Evolutionary conservation across 2,329 filamentous ascomycete genomes (phyloP).

Genomic region (Diaporthe velutina): DNA sequence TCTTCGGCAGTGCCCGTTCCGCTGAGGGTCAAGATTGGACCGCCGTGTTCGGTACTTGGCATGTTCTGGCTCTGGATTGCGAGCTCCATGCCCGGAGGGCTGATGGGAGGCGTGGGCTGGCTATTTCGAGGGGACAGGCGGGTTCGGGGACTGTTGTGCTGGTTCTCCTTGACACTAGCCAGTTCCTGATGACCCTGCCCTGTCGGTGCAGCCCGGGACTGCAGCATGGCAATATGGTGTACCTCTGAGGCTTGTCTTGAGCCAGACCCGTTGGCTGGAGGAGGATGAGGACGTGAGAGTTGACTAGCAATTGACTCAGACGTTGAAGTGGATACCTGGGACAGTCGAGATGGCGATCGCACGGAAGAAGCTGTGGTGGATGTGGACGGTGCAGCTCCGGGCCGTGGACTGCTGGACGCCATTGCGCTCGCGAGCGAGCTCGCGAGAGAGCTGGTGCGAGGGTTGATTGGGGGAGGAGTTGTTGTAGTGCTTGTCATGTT

Average conservation of each 20-base stretch:
- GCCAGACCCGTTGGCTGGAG: neutral
- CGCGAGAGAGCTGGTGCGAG: conserved; percentile 49
- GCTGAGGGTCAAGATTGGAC: conserved; percentile 50
- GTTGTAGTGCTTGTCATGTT: conserved; percentile 42
- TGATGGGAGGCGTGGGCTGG: conserved; percentile 64
- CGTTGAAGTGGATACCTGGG: conserved; percentile 42
- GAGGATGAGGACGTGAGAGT: conserved; percentile 32
- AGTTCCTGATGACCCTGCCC: conserved; percentile 30
- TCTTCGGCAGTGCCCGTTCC: conserved; percentile 44
- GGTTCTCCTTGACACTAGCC: neutral
- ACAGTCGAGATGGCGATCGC: conserved; percentile 48
- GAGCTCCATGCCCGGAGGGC: conserved; percentile 65
- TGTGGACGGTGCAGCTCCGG: conserved; percentile 48
- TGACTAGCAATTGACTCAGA: conserved; percentile 33
- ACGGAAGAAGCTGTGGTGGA: conserved; percentile 52
- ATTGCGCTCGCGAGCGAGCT: conserved; percentile 38
- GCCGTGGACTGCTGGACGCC: conserved; percentile 46
- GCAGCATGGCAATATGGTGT: conserved; percentile 37
- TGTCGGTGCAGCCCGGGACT: conserved; percentile 30
- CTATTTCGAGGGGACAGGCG: conserved; percentile 41
- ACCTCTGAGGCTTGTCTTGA: conserved; percentile 27
- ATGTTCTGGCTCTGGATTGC: conserved; percentile 54
- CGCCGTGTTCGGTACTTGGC: conserved; percentile 41
- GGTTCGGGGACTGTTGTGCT: conserved; percentile 40
- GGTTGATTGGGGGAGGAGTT: conserved; percentile 42